Evolutionary conservation across 192 early-diverging fungal genomes (phyloP).

Genomic region (Obelidium mucronatum): DNA sequence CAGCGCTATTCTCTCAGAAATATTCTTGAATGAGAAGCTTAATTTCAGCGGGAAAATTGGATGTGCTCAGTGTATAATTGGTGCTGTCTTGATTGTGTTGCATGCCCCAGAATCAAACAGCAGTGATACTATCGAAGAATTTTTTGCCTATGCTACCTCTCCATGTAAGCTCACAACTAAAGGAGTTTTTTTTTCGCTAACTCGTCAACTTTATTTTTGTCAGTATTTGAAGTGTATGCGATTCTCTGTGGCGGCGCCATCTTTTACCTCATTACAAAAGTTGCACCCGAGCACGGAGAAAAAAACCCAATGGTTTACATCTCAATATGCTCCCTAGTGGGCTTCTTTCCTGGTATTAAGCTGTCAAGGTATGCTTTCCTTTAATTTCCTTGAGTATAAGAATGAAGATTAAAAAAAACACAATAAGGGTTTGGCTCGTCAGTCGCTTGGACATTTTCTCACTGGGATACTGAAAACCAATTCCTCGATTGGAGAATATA

Average conservation of each 20-base stretch:
- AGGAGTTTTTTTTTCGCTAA: neutral
- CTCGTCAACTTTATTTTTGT: neutral
- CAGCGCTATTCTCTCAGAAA: slow-evolving; percentile 66
- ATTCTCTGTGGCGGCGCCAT: slow-evolving; percentile 47
- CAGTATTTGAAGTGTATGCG: slow-evolving; percentile 62
- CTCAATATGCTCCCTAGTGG: slow-evolving; percentile 61
- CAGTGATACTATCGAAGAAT: slow-evolving; percentile 50
- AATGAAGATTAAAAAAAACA: neutral
- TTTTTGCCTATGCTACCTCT: slow-evolving; percentile 58
- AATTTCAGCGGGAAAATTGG: slow-evolving; percentile 66
- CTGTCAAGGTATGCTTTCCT: slow-evolving; percentile 58
- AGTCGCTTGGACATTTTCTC: slow-evolving; percentile 57
- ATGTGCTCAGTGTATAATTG: slow-evolving; percentile 65
- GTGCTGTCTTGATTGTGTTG: slow-evolving; percentile 62
- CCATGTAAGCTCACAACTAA: slow-evolving; percentile 33
- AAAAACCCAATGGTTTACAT: slow-evolving; percentile 61
- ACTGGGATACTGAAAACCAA: slow-evolving; percentile 57
- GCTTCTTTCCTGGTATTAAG: slow-evolving; percentile 67
- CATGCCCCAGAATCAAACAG: slow-evolving; percentile 52
- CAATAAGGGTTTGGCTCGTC: slow-evolving; percentile 69
- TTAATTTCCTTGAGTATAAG: neutral
- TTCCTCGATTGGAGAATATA: slow-evolving; percentile 71
- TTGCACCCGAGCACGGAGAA: slow-evolving; percentile 66
- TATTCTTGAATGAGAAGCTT: slow-evolving; percentile 65
- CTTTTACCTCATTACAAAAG: slow-evolving; percentile 52